A percentile compares a stretch with the other conserved stretches of the same genome.
Conservation (phyloP, 208 protist genomes). For the Porcisia deanei region DNA sequence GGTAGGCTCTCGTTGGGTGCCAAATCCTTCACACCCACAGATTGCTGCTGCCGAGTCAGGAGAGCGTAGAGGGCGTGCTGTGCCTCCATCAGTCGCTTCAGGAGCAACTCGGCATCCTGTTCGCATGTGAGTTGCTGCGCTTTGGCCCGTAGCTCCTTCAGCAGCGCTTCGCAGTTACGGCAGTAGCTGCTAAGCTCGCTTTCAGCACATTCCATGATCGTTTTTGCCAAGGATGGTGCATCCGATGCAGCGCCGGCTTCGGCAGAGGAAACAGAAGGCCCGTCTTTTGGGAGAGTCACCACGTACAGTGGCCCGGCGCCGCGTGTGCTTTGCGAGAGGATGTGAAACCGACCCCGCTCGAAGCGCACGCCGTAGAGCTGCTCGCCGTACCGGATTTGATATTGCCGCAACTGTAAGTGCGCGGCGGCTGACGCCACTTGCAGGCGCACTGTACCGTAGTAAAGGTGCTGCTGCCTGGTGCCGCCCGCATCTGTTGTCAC, state of each 20-base stretch:
- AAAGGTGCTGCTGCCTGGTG: conserved; percentile 5
- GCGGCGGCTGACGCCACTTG: neutral
- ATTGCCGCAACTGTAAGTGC: conserved; percentile 21
- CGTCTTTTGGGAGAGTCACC: conserved; percentile 40
- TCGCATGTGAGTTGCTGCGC: conserved; percentile 9
- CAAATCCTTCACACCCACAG: conserved; percentile 35
- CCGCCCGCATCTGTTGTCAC: conserved; percentile 5
- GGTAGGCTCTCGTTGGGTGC: conserved; percentile 39
- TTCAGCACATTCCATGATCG: conserved; percentile 47
- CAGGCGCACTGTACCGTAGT: conserved; percentile 39
- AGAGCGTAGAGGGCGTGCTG: conserved; percentile 57
- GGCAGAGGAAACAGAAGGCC: conserved; percentile 28
- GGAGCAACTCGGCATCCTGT: conserved; percentile 23
- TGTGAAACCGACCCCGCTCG: conserved; percentile 45
- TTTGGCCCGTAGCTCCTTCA: conserved; percentile 20
- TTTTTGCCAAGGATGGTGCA: conserved; percentile 28
- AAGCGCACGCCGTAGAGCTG: conserved; percentile 46
- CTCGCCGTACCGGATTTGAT: conserved; percentile 29
- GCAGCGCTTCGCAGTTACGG: conserved; percentile 31
- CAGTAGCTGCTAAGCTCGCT: conserved; percentile 45
- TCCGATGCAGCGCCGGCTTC: neutral
- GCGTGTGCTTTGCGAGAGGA: conserved; percentile 54
- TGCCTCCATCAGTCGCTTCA: conserved; percentile 43
- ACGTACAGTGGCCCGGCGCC: conserved; percentile 55
- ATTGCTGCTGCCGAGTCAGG: conserved; percentile 49